Conservation (phyloP, 768 basidiomycete genomes). For the Phanerochaete carnosa region DNA sequence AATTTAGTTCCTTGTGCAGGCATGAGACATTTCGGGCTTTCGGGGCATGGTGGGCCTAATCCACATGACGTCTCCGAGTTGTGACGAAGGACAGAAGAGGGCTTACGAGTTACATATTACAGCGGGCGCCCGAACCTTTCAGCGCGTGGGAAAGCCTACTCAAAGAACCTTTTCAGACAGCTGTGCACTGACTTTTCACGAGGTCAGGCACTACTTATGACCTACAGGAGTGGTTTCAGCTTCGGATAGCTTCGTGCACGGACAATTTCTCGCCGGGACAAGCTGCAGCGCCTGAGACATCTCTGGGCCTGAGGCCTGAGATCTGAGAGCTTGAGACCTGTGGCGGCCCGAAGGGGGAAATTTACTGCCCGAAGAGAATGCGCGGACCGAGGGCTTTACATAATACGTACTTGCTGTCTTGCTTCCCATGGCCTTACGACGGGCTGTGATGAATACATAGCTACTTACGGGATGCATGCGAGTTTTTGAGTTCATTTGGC, state of each 20-base stretch:
- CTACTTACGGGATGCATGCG: neutral
- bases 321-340: too few relatives aligned
- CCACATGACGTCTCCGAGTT: neutral
- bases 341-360: neutral
- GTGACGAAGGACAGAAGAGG: too few relatives aligned
- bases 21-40: neutral
- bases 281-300: neutral
- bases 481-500: neutral
- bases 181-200: too few relatives aligned
- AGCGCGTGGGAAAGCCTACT: neutral
- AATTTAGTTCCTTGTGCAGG: neutral
- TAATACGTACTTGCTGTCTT: neutral
- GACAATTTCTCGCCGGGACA: neutral
- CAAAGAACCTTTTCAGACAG: neutral
- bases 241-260: neutral
- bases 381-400: neutral
- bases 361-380: neutral
- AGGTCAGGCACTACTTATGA: too few relatives aligned
- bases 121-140: too few relatives aligned
- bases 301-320: neutral
- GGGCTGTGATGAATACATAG: neutral
- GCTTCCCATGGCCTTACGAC: neutral
- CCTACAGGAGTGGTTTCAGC: neutral
- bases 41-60: neutral
- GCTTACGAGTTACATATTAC: too few relatives aligned